Conservation (phyloP, 1,284 basidiomycete genomes). For the Phellopilus nigrolimitatus region DNA sequence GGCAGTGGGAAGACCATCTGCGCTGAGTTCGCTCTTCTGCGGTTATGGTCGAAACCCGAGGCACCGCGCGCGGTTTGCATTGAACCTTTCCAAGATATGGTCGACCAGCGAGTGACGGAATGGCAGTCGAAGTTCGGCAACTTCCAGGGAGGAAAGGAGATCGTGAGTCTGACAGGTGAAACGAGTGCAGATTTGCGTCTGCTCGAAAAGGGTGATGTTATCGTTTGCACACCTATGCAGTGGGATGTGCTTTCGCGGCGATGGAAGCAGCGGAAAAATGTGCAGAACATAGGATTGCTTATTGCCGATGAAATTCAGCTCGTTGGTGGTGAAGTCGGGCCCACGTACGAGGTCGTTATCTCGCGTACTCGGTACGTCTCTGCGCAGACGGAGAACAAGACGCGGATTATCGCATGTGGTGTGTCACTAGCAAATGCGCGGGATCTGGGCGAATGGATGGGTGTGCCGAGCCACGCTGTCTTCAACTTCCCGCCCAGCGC, state of each 20-base stretch:
- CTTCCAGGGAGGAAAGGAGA: conserved; percentile 86
- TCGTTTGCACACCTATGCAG: conserved; percentile 89
- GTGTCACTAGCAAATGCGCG: conserved; percentile 95
- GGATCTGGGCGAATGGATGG: conserved; percentile 98
- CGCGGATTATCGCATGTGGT: conserved; percentile 89
- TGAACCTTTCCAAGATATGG: conserved; percentile 96
- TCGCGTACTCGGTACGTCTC: conserved; percentile 94
- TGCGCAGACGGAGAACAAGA: conserved; percentile 89
- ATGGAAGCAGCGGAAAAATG: conserved; percentile 97
- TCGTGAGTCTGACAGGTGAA: conserved; percentile 91
- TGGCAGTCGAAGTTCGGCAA: conserved; percentile 85
- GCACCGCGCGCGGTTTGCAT: conserved; percentile 90
- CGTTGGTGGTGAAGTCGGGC: conserved; percentile 88
- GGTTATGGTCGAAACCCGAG: conserved; percentile 86
- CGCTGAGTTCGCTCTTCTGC: conserved; percentile 91
- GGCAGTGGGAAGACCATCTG: conserved; percentile 98
- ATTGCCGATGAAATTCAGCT: conserved; percentile 96
- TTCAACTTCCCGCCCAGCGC: conserved; percentile 98
- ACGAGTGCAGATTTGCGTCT: conserved; percentile 90
- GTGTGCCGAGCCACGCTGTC: conserved; percentile 85
- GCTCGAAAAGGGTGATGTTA: conserved; percentile 87
- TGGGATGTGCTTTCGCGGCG: conserved; percentile 97
- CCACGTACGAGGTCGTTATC: conserved; percentile 94
- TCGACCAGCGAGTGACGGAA: conserved; percentile 83
- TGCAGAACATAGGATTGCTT: conserved; percentile 87